Base-by-base conservation (phyloP, 2,329 filamentous ascomycete genomes). In the Chaetomium strumarium region DNA sequence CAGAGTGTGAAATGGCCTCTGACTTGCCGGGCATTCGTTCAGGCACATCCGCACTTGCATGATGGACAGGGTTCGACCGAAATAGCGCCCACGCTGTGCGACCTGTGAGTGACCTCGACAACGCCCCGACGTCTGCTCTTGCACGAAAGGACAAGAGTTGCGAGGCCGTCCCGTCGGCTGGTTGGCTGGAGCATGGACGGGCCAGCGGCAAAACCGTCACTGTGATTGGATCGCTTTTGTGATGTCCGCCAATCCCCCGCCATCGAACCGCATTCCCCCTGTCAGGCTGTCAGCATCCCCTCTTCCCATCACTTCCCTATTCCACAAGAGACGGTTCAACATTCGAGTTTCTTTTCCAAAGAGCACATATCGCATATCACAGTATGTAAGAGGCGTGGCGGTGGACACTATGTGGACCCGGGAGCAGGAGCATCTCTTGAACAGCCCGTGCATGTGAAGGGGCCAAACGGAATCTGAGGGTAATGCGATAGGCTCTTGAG, bases 21-120 rank as follows among this genome's bases (percentile, higher is more conserved):
- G 62, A 74, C 71, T 75, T 70, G 72, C 68, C 69, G 53, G 56
- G 60, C 56, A 54, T 57, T 58, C 37, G 43, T 55, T 52, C 62
- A 66, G 66, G 65, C 61, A 68, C 65, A 65, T 63, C 64, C 66
- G 62, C 63, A 62, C 64, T 62, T 67, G 69, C 68, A 73, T 73
- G 64, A 70, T 57, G 62, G 63, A 56, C 64, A 62, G 49, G 49
- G 46, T 47, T 47, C 12, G 40, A 17, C 46, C 64, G 63, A 64
- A 67, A 69, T 67, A 69, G 70, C 67, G 69, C 65, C 70, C 51
- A 60, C 20, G 36, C 13, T 40, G 54, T 46, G 54, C 31, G 51
- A 38, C 54, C 54, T 63, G 55, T 62, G 59, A 53, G 57, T 41
- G 52, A 36, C 43, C 37, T 53, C 51, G 52, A 14, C 50, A 61